Evolutionary conservation across 2,329 filamentous ascomycete species (phyloP).

Genomic region (Colletotrichum sp.): DNA sequence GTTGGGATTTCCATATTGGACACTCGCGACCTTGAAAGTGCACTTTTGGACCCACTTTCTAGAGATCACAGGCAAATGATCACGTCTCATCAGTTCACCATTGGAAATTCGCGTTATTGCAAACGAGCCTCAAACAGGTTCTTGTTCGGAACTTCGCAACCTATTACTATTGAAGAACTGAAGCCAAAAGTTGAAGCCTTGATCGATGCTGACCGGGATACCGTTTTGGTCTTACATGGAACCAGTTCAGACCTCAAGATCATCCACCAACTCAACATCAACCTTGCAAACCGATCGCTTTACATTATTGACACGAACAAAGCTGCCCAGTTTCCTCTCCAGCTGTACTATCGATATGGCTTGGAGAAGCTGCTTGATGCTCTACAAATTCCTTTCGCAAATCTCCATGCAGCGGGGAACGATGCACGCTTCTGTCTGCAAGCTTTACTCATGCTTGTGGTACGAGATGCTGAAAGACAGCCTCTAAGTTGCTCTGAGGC

Average conservation of each 20-base stretch:
- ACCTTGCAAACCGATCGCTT: constrained; percentile 11
- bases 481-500: neutral
- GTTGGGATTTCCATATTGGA: constrained; percentile 9
- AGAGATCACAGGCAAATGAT: neutral
- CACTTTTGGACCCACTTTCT: neutral
- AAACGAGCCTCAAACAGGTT: constrained; percentile 16
- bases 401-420: constrained; percentile 29
- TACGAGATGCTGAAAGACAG: neutral
- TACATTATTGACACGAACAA: constrained; percentile 29
- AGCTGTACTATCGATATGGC: constrained; percentile 26
- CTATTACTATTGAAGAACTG: constrained; percentile 6
- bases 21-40: neutral
- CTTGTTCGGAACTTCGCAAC: constrained; percentile 5
- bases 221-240: neutral
- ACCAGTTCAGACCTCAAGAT: constrained; percentile 5
- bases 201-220: neutral
- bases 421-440: constrained; percentile 30
- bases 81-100: constrained; percentile 14
- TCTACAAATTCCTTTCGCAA: constrained; percentile 21
- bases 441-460: constrained; percentile 21
- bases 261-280: neutral
- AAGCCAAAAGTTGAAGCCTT: neutral
- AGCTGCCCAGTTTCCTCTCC: constrained; percentile 26
- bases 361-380: constrained; percentile 24
- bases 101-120: neutral